phyloP scores from a whole-genome alignment of 345 rosid species.

The Salix caprea region DNA sequence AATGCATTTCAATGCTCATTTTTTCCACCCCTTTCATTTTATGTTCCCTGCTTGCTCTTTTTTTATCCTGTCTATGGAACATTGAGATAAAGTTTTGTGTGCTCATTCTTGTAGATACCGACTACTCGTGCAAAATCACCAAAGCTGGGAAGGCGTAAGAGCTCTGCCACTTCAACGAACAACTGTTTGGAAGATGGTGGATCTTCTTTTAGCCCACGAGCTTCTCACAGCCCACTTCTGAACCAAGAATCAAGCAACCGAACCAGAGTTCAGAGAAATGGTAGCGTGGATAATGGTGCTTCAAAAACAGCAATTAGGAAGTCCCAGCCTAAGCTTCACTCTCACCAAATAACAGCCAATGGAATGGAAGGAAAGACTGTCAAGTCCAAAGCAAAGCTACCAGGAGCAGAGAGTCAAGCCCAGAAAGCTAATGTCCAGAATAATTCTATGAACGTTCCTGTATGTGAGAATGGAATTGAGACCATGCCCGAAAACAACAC shows the following conservation, averaged over 20 bases:
- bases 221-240: constrained; percentile 15
- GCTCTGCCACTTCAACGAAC: constrained; percentile 28
- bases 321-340: constrained; percentile 42
- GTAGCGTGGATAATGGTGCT: constrained; percentile 33
- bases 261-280: constrained; percentile 32
- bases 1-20: not conserved
- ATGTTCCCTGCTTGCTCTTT: not conserved
- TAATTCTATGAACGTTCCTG: constrained; percentile 18
- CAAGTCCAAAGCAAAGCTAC: constrained; percentile 39
- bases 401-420: constrained; percentile 15
- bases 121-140: constrained; percentile 86
- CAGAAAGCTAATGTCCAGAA: constrained; percentile 19
- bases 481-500: constrained; percentile 18
- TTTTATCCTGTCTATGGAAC: not conserved
- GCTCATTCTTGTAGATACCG: constrained; percentile 54
- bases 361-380: constrained; percentile 31
- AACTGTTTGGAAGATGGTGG: constrained; percentile 34
- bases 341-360: constrained; percentile 18
- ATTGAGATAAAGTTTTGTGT: not conserved
- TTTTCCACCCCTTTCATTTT: not conserved
- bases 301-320: constrained; percentile 46
- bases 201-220: constrained; percentile 28
- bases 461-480: constrained; percentile 24
- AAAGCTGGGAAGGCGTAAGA: constrained; percentile 87
- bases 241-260: constrained; percentile 30